Base-by-base conservation (phyloP, 768 basidiomycete genomes). In the Suillus decipiens region DNA sequence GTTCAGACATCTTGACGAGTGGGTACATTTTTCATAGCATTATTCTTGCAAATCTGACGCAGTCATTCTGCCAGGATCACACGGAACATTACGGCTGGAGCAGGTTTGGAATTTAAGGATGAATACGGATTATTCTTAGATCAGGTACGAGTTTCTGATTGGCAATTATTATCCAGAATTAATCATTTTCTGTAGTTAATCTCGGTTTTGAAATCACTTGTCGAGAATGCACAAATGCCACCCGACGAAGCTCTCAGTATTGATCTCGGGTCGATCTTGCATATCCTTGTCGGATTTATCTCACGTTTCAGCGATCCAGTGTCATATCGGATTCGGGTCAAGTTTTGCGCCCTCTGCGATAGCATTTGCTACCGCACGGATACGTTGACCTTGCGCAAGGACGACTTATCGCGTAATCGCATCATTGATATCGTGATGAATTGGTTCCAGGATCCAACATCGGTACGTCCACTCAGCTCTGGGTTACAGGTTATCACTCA, bases 371-470 rank as follows among this genome's bases (percentile, higher is more conserved):
- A 82, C 45, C 85, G 87, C 28, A 78, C 81, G 4, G 89, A 89
- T 61, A 79, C 81, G 8, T 72, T 93, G 24, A 81, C 82, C 28
- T 72, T 90, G 66, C 87, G 87, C 17, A 91, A 88, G 72, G 90
- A 92, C 68, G 85, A 80, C 64, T 74, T 77, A 60, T 80, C 86
- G 15, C 85, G 92, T 14, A 89, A 92, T 71, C 80, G 81, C 42
- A 84, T 94, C 43, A 79, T 94, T 31, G 92, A 95, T 63, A 82
- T 84, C 37, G 78, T 96, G n/a, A 79, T 89, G 71, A 87, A 89
- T 50, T 96, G 94, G 94, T 85, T 92, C 47, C 81, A 83, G 64
- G 82, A 85, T 59, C 78, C 82, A 9, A 62, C 77, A 17, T 67
- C 70, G 63, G 91, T 90, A 59, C 61, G 86, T 75, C 24, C 28